Evolutionary conservation across 768 basidiomycete genomes (phyloP), one percentile per base, ranked within the genome.

Genomic region (Piloderma croceum): DNA sequence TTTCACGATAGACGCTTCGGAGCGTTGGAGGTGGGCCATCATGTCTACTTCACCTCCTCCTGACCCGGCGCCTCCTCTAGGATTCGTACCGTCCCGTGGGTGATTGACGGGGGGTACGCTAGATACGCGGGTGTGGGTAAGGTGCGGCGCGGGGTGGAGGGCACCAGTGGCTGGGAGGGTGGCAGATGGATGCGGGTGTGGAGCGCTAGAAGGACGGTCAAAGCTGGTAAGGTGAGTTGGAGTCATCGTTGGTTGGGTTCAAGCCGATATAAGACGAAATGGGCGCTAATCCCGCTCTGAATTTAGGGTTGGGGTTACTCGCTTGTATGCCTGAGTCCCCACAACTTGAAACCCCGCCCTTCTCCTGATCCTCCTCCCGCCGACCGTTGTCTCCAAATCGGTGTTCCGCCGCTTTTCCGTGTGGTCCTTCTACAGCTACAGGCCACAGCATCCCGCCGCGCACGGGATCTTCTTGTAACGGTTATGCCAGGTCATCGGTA

Each of bases 1-100:
- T 65, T 90, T 90, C 41, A 92, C 90, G 24, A 92, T 72, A 2
- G 81, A 80, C 1, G 80, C 68, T 36, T 75, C 82, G 22, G 83
- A 81, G 17, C 77, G 77, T 44, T 79, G 73, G 6, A 89, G 68
- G 45, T 69, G 71, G 36, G 65, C 64, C 61, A 81, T 79, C 20
- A 84, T 63, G 59, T 89, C 83, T 24, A 82, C 10, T 29, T 9
- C 10, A 29, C n/a, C n/a, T n/a, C n/a, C n/a, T n/a, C n/a, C n/a
- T n/a, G n/a, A n/a, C n/a, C n/a, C n/a, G n/a, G n/a, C n/a, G n/a
- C n/a, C n/a, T n/a, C n/a, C n/a, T n/a, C n/a, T n/a, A n/a, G 27
- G 15, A 15, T 29, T 29, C 15, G 27, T 29, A 15, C 15, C 10
- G 27, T 9, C 10, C 27, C 10, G 27, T 15, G 27, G 10, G 15